phyloP scores from a whole-genome alignment of 2,329 filamentous ascomycete genomes.

The Stagonosporopsis vannaccii region DNA sequence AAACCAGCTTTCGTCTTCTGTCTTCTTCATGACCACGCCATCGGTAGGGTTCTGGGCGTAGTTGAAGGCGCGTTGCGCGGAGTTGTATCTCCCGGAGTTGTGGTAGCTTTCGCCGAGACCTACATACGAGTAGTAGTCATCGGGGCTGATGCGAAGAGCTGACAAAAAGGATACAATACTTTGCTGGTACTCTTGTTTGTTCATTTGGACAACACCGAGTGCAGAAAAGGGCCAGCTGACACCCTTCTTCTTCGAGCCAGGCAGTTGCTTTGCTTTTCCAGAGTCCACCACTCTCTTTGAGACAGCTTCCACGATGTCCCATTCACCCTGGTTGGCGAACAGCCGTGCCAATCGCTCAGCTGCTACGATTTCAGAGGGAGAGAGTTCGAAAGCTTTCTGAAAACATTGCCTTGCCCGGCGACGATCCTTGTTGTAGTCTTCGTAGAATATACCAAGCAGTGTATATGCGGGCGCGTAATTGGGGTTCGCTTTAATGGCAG shows the following conservation, averaged over 20 bases:
- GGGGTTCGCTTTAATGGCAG: slow-evolving; percentile 83
- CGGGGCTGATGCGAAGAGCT: slow-evolving; percentile 80
- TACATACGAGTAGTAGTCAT: slow-evolving; percentile 95
- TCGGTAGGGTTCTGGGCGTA: slow-evolving; percentile 81
- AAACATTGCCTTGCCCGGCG: slow-evolving; percentile 90
- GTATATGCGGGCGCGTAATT: slow-evolving; percentile 92
- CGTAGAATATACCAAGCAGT: slow-evolving; percentile 87
- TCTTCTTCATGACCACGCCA: slow-evolving; percentile 60
- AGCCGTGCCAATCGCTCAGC: slow-evolving; percentile 84
- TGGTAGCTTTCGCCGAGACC: slow-evolving; percentile 98
- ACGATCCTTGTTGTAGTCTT: slow-evolving; percentile 87
- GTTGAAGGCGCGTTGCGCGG: slow-evolving; percentile 89
- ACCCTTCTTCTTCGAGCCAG: slow-evolving; percentile 90
- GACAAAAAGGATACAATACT: slow-evolving; percentile 92
- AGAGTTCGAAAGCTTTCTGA: slow-evolving; percentile 94
- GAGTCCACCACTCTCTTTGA: slow-evolving; percentile 91
- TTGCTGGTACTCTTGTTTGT: slow-evolving; percentile 87
- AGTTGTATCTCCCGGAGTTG: slow-evolving; percentile 89
- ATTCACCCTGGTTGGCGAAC: slow-evolving; percentile 90
- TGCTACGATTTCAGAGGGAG: slow-evolving; percentile 81
- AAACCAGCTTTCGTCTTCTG: slow-evolving; percentile 83
- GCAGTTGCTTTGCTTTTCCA: slow-evolving; percentile 88
- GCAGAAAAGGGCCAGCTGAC: slow-evolving; percentile 97
- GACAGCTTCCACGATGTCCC: slow-evolving; percentile 94
- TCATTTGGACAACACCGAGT: slow-evolving; percentile 90